Percentiles rank a stretch among this genome's conserved stretches.
Conservation (phyloP, 2,329 filamentous ascomycete species). For the Arthrinium puccinioides region DNA sequence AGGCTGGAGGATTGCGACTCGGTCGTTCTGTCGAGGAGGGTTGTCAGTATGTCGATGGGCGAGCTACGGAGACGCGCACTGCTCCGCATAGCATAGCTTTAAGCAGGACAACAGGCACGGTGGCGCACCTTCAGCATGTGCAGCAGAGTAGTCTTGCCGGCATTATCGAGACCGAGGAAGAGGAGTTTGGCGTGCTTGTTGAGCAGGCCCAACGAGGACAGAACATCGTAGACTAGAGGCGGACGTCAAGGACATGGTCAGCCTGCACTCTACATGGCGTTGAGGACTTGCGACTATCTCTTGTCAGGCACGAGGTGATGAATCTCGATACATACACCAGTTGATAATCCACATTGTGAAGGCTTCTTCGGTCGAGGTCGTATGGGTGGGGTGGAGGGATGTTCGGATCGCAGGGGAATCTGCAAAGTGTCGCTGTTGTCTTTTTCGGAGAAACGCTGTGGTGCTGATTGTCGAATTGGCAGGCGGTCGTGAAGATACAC, state of each 20-base stretch:
- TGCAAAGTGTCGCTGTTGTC: no score
- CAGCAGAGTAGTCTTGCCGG: slow-evolving; percentile 86
- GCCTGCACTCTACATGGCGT: slow-evolving; percentile 10
- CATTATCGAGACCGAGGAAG: slow-evolving; percentile 89
- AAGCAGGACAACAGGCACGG: no score
- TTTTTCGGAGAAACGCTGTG: no score
- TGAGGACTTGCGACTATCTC: no score
- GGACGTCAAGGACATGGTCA: slow-evolving; percentile 12
- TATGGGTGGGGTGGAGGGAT: no score
- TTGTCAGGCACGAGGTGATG: no score
- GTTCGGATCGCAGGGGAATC: no score
- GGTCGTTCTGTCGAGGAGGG: slow-evolving; percentile 65
- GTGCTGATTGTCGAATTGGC: no score
- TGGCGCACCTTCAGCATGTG: slow-evolving; percentile 85
- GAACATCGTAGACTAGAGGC: slow-evolving; percentile 80
- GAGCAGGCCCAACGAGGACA: slow-evolving; percentile 77
- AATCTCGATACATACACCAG: slow-evolving; percentile 70
- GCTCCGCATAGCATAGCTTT: no score
- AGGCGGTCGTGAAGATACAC: no score
- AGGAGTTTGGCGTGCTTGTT: slow-evolving; percentile 97
- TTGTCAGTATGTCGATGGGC: slow-evolving; percentile 4
- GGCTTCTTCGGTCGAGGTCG: no score
- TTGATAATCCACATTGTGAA: slow-evolving; percentile 83
- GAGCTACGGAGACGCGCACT: no score
- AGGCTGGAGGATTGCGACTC: slow-evolving; percentile 83